Evolutionary conservation across 352 stramenopile species (phyloP).

Genomic region (Albugo candida): DNA sequence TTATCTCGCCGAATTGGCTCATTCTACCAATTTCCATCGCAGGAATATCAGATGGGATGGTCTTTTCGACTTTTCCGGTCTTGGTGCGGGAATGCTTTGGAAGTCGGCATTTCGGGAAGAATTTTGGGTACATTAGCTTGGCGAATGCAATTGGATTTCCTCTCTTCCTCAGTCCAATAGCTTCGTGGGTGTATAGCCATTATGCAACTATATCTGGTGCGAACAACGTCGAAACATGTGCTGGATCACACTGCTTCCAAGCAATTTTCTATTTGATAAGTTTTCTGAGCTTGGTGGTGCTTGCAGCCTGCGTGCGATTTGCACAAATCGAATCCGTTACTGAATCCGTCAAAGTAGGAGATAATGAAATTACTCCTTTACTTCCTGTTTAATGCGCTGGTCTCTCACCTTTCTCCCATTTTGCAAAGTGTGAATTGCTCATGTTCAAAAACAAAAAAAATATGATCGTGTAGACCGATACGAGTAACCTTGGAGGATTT

Average conservation of each 20-base stretch:
- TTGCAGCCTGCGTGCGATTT: not conserved
- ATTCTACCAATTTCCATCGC: slow-evolving; percentile 33
- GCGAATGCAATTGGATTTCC: slow-evolving; percentile 55
- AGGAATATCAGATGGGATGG: slow-evolving; percentile 42
- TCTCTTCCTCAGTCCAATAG: slow-evolving; percentile 44
- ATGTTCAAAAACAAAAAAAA: too few species aligned
- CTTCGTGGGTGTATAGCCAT: slow-evolving; percentile 39
- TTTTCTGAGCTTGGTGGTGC: slow-evolving; percentile 5
- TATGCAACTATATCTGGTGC: slow-evolving; percentile 12
- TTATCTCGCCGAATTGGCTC: slow-evolving; percentile 19
- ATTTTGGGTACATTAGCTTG: slow-evolving; percentile 55
- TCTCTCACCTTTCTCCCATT: too few species aligned
- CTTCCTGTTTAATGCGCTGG: too few species aligned
- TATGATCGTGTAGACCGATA: too few species aligned
- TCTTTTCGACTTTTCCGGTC: slow-evolving; percentile 52
- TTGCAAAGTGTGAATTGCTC: too few species aligned
- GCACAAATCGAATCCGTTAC: too few species aligned
- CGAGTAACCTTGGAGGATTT: too few species aligned
- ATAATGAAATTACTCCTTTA: too few species aligned
- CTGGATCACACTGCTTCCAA: slow-evolving; percentile 32
- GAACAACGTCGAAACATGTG: slow-evolving; percentile 30
- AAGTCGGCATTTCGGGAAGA: slow-evolving; percentile 47
- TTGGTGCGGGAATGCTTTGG: slow-evolving; percentile 55
- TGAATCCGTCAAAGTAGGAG: too few species aligned
- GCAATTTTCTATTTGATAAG: slow-evolving; percentile 42